phyloP scores from a whole-genome alignment of 1,139 yeast species.

The Candida sp. region DNA sequence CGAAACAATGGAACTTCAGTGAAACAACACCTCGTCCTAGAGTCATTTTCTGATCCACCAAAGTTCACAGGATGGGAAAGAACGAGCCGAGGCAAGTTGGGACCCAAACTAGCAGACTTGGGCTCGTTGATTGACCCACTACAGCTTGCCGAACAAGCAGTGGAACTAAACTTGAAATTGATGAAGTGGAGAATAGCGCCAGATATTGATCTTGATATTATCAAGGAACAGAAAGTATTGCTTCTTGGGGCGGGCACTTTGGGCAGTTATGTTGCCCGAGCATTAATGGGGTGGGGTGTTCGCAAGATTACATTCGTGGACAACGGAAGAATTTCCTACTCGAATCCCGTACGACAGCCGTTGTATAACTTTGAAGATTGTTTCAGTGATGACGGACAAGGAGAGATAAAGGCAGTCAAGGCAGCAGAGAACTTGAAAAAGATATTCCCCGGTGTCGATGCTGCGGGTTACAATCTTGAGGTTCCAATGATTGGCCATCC shows the following conservation, averaged over 20 bases:
- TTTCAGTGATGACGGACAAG: slow-evolving; percentile 58
- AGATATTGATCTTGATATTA: slow-evolving; percentile 64
- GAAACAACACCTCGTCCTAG: slow-evolving; percentile 21
- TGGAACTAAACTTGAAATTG: slow-evolving; percentile 83
- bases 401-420: slow-evolving; percentile 69
- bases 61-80: slow-evolving; percentile 91
- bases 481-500: slow-evolving; percentile 99
- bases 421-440: slow-evolving; percentile 77
- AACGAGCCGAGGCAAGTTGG: slow-evolving; percentile 69
- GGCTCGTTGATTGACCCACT: slow-evolving; percentile 81
- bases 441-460: slow-evolving; percentile 77
- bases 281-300: slow-evolving; percentile 94
- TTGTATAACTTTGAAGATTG: slow-evolving; percentile 80
- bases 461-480: slow-evolving; percentile 66
- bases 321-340: slow-evolving; percentile 84
- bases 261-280: slow-evolving; percentile 90
- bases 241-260: slow-evolving; percentile 97
- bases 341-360: slow-evolving; percentile 97
- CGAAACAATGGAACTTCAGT: slow-evolving; percentile 29
- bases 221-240: slow-evolving; percentile 65
- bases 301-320: slow-evolving; percentile 86
- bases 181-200: slow-evolving; percentile 99
- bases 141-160: slow-evolving; percentile 88
- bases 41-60: slow-evolving; percentile 18
- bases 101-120: slow-evolving; percentile 84